Evolutionary conservation across 257 asterid genomes (phyloP).

Genomic region (Capsicum pubescens): DNA sequence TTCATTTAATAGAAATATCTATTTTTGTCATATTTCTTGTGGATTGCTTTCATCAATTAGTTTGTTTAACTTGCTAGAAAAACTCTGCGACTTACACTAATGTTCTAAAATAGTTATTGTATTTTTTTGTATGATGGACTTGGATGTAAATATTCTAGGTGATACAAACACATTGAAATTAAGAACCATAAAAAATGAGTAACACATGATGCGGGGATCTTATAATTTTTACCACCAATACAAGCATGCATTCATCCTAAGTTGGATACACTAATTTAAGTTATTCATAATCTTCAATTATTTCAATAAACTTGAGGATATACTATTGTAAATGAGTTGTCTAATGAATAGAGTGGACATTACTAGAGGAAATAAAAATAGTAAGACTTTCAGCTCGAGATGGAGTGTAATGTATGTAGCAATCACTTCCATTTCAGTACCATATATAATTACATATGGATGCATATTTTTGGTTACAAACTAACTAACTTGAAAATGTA

Average conservation of each 20-base stretch:
- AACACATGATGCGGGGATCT: conserved; percentile 10
- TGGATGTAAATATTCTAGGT: neutral
- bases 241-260: neutral
- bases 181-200: neutral
- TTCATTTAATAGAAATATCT: conserved; percentile 12
- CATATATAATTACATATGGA: neutral
- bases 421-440: neutral
- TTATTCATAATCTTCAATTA: neutral
- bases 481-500: neutral
- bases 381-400: neutral
- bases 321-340: neutral
- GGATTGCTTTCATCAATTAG: neutral
- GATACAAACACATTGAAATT: neutral
- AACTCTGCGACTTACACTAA: neutral
- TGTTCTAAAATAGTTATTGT: neutral
- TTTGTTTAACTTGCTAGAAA: neutral
- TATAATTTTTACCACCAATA: neutral
- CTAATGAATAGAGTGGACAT: neutral
- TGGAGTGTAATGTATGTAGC: neutral
- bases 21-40: neutral
- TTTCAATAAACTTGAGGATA: neutral
- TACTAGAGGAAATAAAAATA: neutral
- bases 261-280: conserved; percentile 1
- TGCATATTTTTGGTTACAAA: neutral
- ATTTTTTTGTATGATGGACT: neutral